Conservation (phyloP, 352 stramenopile genomes). For the Phytopythium mirpurense region DNA sequence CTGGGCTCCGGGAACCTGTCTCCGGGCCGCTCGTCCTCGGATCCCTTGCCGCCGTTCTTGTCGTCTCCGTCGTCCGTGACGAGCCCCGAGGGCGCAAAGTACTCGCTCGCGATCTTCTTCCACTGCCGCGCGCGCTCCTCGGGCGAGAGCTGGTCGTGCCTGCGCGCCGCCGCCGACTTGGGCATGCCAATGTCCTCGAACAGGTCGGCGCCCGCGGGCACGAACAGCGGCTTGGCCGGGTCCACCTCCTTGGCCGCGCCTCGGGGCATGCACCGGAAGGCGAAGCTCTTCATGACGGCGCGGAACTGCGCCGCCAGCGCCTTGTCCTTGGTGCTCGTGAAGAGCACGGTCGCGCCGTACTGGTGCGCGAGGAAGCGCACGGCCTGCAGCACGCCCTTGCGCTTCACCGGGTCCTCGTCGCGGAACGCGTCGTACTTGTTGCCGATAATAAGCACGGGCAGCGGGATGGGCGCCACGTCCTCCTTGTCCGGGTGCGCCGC, state of each 20-base stretch:
- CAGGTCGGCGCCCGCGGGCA: slow-evolving; percentile 60
- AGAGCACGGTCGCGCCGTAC: slow-evolving; percentile 84
- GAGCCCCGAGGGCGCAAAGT: slow-evolving; percentile 43
- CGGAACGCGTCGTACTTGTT: slow-evolving; percentile 90
- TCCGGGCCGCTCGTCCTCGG: slow-evolving; percentile 10
- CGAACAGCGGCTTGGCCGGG: slow-evolving; percentile 56
- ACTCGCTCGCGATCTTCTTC: slow-evolving; percentile 60
- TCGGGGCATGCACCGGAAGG: slow-evolving; percentile 42
- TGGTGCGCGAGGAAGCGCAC: slow-evolving; percentile 83
- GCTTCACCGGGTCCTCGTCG: slow-evolving; percentile 81
- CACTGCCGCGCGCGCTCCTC: slow-evolving; percentile 64
- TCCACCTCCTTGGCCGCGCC: slow-evolving; percentile 65
- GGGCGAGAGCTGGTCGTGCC: slow-evolving; percentile 40
- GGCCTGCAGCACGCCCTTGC: slow-evolving; percentile 78
- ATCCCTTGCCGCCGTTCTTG: slow-evolving; percentile 9
- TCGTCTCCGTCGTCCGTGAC: slow-evolving; percentile 26
- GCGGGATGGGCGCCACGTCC: slow-evolving; percentile 59
- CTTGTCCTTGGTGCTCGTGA: slow-evolving; percentile 88
- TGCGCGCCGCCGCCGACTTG: slow-evolving; percentile 34
- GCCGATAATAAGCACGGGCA: slow-evolving; percentile 80
- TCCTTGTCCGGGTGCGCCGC: slow-evolving; percentile 64
- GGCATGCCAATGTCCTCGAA: slow-evolving; percentile 76
- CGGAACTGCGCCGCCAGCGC: slow-evolving; percentile 64
- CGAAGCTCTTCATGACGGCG: slow-evolving; percentile 51
- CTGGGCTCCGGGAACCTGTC: slow-evolving; percentile 58